These are phyloP conservation scores for Cryptococcus sp. DNA, from an alignment of 1,284 basidiomycete species.

Conservation along the genomic window DNA sequence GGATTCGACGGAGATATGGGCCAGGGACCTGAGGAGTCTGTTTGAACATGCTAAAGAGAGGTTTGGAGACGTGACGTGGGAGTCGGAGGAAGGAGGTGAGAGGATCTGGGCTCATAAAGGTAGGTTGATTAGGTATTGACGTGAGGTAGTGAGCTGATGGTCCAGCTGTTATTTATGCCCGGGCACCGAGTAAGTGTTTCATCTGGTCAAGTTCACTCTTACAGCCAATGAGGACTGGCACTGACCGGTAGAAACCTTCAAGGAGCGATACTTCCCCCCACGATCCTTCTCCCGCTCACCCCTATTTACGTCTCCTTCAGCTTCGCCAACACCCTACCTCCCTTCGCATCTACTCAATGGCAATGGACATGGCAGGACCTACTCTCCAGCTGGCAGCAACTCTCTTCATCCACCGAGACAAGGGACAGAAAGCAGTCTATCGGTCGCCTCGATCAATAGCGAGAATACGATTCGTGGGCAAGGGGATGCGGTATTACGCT, in stretches of 20 bases:
- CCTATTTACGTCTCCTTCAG: slow-evolving; percentile 9
- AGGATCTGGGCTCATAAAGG: slow-evolving; percentile 47
- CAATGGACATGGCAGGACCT: no score
- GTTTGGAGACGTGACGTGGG: slow-evolving; percentile 92
- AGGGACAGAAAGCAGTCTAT: slow-evolving; percentile 15
- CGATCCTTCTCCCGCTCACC: slow-evolving; percentile 14
- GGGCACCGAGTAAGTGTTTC: slow-evolving; percentile 64
- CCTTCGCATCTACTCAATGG: neutral
- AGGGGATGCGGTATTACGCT: slow-evolving; percentile 47
- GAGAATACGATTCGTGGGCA: slow-evolving; percentile 26
- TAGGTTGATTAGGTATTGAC: slow-evolving; percentile 11
- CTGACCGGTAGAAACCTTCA: slow-evolving; percentile 55
- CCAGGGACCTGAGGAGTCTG: slow-evolving; percentile 66
- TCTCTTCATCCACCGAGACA: neutral
- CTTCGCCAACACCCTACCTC: neutral
- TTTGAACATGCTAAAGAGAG: slow-evolving; percentile 74
- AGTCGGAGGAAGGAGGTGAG: slow-evolving; percentile 56
- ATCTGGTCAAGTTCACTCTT: slow-evolving; percentile 17
- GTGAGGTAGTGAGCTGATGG: slow-evolving; percentile 2
- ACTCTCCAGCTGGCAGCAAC: neutral
- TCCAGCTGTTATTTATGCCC: slow-evolving; percentile 84
- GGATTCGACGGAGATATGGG: slow-evolving; percentile 57
- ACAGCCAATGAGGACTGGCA: neutral
- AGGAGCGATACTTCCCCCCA: slow-evolving; percentile 66
- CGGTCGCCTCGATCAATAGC: slow-evolving; percentile 19